Evolutionary conservation across 805 yeast genomes (phyloP).

Genomic region (Candida berthetii): DNA sequence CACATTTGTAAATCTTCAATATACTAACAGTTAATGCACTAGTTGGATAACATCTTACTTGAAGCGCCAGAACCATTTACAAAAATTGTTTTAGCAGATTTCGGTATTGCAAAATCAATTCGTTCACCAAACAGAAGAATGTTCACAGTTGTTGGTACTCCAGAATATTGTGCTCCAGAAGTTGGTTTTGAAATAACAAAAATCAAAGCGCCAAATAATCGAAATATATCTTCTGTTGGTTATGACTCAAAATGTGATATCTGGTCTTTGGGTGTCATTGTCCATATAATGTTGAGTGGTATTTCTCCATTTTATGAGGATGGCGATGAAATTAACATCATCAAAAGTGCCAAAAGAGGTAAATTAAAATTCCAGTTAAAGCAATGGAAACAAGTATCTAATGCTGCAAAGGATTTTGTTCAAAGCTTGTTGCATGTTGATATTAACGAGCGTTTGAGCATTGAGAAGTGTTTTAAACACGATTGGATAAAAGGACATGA

Average conservation of each 20-base stretch:
- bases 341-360: slow-evolving; percentile 36
- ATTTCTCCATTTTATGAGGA: slow-evolving; percentile 56
- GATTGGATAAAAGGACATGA: slow-evolving; percentile 41
- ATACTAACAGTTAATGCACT: neutral
- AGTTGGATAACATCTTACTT: slow-evolving; percentile 54
- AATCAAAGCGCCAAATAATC: slow-evolving; percentile 1
- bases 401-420: slow-evolving; percentile 40
- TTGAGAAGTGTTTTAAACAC: slow-evolving; percentile 33
- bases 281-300: slow-evolving; percentile 55
- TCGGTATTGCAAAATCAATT: slow-evolving; percentile 47
- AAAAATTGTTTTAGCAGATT: slow-evolving; percentile 57
- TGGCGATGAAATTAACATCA: slow-evolving; percentile 33
- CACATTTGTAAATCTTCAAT: neutral
- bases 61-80: slow-evolving; percentile 47
- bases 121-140: slow-evolving; percentile 28
- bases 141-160: slow-evolving; percentile 53
- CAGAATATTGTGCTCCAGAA: slow-evolving; percentile 72
- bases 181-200: slow-evolving; percentile 39
- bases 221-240: slow-evolving; percentile 19
- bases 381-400: slow-evolving; percentile 38
- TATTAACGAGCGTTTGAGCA: slow-evolving; percentile 28
- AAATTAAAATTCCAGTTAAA: slow-evolving; percentile 27
- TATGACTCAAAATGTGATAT: slow-evolving; percentile 56
- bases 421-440: slow-evolving; percentile 31
- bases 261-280: slow-evolving; percentile 64